These are phyloP conservation scores for Zygotorulaspora florentina DNA, from an alignment of 805 yeast species.

Conservation along the genomic window DNA sequence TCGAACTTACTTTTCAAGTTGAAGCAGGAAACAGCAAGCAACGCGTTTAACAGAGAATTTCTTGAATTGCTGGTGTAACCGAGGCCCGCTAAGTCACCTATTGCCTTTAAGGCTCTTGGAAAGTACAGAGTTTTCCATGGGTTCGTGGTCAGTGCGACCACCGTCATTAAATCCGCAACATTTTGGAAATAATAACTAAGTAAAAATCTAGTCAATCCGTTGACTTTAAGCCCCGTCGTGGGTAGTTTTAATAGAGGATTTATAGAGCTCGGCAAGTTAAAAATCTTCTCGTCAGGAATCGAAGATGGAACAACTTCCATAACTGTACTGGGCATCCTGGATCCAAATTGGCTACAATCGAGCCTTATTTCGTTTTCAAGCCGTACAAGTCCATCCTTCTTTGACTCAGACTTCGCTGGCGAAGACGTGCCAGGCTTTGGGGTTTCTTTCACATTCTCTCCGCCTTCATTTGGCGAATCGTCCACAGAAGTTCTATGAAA, in stretches of 20 bases:
- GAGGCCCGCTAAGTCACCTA: slow-evolving; percentile 72
- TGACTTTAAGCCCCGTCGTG: slow-evolving; percentile 55
- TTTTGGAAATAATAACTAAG: slow-evolving; percentile 67
- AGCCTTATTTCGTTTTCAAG: slow-evolving; percentile 4
- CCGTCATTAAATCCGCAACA: slow-evolving; percentile 78
- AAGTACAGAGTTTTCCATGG: slow-evolving; percentile 88
- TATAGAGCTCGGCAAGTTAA: slow-evolving; percentile 9
- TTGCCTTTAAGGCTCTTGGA: slow-evolving; percentile 75
- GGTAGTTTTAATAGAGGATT: slow-evolving; percentile 43
- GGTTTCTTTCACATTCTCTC: background rate
- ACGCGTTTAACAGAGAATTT: slow-evolving; percentile 71
- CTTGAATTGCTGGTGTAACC: slow-evolving; percentile 75
- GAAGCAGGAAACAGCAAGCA: slow-evolving; percentile 78
- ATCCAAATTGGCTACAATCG: slow-evolving; percentile 10
- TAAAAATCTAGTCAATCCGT: slow-evolving; percentile 67
- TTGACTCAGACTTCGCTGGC: background rate
- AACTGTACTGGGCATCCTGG: slow-evolving; percentile 23
- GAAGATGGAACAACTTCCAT: slow-evolving; percentile 21
- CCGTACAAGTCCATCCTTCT: slow-evolving; percentile 1
- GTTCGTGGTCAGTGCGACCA: slow-evolving; percentile 63
- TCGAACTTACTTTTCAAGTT: slow-evolving; percentile 69
- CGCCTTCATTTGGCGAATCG: background rate
- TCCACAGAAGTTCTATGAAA: slow-evolving; percentile 3
- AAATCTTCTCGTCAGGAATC: slow-evolving; percentile 17
- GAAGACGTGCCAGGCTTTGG: background rate